Conservation (phyloP, 1,284 basidiomycete species). For the Amylostereum areolatum region DNA sequence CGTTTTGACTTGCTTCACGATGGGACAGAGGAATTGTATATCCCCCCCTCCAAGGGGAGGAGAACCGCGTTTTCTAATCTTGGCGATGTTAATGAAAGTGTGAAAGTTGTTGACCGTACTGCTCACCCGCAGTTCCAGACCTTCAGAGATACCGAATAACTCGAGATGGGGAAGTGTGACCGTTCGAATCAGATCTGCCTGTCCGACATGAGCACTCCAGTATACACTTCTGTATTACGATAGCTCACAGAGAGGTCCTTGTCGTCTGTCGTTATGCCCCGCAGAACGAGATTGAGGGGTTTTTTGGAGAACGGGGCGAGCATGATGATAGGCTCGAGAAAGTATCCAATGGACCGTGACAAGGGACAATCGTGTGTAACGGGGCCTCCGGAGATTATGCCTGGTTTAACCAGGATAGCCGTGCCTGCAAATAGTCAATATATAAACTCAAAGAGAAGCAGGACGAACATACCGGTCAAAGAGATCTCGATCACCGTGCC, state of each 20-base stretch:
- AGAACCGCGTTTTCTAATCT: slow-evolving; percentile 94
- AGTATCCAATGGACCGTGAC: slow-evolving; percentile 89
- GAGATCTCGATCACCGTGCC: slow-evolving; percentile 96
- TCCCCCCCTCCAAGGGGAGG: slow-evolving; percentile 91
- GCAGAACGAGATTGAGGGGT: slow-evolving; percentile 75
- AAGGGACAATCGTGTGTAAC: slow-evolving; percentile 85
- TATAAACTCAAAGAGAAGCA: background rate
- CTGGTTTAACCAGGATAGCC: slow-evolving; percentile 86
- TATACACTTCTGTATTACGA: slow-evolving; percentile 5
- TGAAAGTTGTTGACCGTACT: slow-evolving; percentile 2
- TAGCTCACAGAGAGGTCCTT: slow-evolving; percentile 76
- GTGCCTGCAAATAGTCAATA: slow-evolving; percentile 54
- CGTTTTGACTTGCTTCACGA: slow-evolving; percentile 86
- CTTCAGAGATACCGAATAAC: slow-evolving; percentile 84
- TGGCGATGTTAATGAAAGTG: slow-evolving; percentile 5
- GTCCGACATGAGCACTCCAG: slow-evolving; percentile 6
- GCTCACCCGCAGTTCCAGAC: slow-evolving; percentile 75
- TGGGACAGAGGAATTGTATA: slow-evolving; percentile 88
- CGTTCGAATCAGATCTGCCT: slow-evolving; percentile 89
- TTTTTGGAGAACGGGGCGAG: slow-evolving; percentile 93
- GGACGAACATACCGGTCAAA: slow-evolving; percentile 77
- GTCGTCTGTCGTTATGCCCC: slow-evolving; percentile 89
- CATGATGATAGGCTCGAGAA: slow-evolving; percentile 86
- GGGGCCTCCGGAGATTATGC: slow-evolving; percentile 82
- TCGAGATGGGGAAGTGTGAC: slow-evolving; percentile 91